phyloP scores from a whole-genome alignment of 345 rosid species.

The Schrenkiella parvula region DNA sequence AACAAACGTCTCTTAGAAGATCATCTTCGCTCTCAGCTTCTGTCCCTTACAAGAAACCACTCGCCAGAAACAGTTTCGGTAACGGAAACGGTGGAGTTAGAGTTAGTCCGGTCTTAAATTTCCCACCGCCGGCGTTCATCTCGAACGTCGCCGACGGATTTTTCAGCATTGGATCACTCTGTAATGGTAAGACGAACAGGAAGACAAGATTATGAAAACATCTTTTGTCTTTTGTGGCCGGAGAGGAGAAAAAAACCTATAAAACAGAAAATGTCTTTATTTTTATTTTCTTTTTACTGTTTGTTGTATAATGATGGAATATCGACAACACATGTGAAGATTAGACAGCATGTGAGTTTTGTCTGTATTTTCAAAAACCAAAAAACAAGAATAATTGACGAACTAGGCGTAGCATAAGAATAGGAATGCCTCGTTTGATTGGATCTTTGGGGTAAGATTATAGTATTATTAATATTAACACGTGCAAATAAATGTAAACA shows the following conservation, averaged over 20 bases:
- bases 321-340: conserved; percentile 43
- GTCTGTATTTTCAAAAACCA: conserved; percentile 35
- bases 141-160: conserved; percentile 57
- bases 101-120: conserved; percentile 66
- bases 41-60: conserved; percentile 42
- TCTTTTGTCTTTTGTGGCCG: conserved; percentile 21
- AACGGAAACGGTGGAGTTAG: conserved; percentile 55
- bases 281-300: neutral
- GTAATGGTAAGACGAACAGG: conserved; percentile 62
- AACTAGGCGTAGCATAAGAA: conserved; percentile 11
- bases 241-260: neutral
- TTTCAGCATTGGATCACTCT: conserved; percentile 69
- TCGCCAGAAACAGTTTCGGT: conserved; percentile 50
- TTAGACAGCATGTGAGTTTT: conserved; percentile 45
- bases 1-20: conserved; percentile 50
- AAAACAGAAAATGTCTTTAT: conserved; percentile 8
- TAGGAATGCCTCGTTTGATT: conserved; percentile 2
- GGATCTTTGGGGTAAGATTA: conserved; percentile 16
- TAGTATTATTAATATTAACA: neutral
- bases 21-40: conserved; percentile 40
- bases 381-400: conserved; percentile 21
- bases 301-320: conserved; percentile 24
- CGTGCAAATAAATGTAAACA: neutral
- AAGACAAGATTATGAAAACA: conserved; percentile 48
- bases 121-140: conserved; percentile 62